Conservation (phyloP, 345 rosid species). For the Hibiscus mutabilis region DNA sequence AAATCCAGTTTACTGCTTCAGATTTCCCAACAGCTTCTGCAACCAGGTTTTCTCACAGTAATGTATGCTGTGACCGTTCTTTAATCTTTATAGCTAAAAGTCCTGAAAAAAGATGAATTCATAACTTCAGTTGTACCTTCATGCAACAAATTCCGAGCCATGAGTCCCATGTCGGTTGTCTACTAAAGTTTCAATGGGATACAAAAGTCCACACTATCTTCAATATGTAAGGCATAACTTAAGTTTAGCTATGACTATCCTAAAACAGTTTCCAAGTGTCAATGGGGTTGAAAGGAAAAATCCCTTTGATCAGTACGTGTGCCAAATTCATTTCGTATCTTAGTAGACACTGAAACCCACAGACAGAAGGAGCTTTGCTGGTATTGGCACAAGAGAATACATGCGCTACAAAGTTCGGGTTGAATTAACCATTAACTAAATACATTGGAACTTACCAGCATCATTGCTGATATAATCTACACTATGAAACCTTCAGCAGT, state of each 20-base stretch:
- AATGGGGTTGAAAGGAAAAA: background rate
- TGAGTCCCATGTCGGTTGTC: no score
- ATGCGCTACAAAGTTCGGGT: background rate
- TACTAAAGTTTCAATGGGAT: no score
- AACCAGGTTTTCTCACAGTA: background rate
- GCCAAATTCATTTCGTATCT: background rate
- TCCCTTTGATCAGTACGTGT: background rate
- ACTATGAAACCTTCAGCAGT: constrained; percentile 75
- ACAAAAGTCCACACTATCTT: no score
- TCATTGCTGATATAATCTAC: background rate
- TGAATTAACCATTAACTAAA: background rate
- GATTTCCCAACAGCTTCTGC: constrained; percentile 6
- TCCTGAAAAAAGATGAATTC: background rate
- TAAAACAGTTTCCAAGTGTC: background rate
- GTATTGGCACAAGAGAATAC: background rate
- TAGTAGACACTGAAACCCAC: background rate
- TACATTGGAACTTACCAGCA: constrained; percentile 6
- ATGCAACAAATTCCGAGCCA: background rate
- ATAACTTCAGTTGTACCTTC: background rate
- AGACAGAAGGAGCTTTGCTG: background rate
- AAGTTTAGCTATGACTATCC: background rate
- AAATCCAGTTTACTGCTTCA: background rate
- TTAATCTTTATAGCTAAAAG: background rate
- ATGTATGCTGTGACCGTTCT: background rate
- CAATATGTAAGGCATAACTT: background rate